These are phyloP conservation scores for Talinum fruticosum DNA, from an alignment of 148 eudicot genomes.

Conservation along the genomic window DNA sequence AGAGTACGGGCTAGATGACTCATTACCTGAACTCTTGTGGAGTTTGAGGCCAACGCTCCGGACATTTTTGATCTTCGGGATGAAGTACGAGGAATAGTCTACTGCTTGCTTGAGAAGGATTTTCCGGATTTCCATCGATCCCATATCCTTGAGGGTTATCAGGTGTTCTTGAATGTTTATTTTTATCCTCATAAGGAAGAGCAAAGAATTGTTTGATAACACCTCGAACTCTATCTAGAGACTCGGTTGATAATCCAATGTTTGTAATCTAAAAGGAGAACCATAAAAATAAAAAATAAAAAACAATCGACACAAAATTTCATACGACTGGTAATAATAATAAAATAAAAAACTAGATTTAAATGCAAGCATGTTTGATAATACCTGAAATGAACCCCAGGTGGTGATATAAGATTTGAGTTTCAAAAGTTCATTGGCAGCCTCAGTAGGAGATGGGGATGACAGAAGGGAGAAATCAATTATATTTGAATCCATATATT, in stretches of 20 bases:
- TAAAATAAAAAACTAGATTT: no score
- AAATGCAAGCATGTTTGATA: not conserved
- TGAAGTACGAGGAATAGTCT: slow-evolving; percentile 39
- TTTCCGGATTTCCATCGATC: slow-evolving; percentile 37
- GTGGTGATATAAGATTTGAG: slow-evolving; percentile 33
- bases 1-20: not conserved
- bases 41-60: slow-evolving; percentile 55
- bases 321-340: no score
- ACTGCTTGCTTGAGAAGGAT: slow-evolving; percentile 38
- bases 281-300: no score
- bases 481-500: slow-evolving; percentile 33
- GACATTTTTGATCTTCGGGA: slow-evolving; percentile 41
- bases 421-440: slow-evolving; percentile 23
- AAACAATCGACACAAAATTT: no score
- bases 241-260: slow-evolving; percentile 52
- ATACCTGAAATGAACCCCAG: slow-evolving; percentile 62
- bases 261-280: slow-evolving; percentile 24
- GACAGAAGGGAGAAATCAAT: slow-evolving; percentile 34
- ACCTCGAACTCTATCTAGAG: slow-evolving; percentile 44
- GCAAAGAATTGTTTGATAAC: slow-evolving; percentile 44
- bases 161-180: slow-evolving; percentile 32
- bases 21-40: slow-evolving; percentile 54
- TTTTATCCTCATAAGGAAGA: slow-evolving; percentile 50
- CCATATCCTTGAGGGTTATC: slow-evolving; percentile 56
- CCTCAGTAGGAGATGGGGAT: slow-evolving; percentile 16